Evolutionary conservation across 352 stramenopile species (phyloP).

Genomic region (Globisporangium iwayamae): DNA sequence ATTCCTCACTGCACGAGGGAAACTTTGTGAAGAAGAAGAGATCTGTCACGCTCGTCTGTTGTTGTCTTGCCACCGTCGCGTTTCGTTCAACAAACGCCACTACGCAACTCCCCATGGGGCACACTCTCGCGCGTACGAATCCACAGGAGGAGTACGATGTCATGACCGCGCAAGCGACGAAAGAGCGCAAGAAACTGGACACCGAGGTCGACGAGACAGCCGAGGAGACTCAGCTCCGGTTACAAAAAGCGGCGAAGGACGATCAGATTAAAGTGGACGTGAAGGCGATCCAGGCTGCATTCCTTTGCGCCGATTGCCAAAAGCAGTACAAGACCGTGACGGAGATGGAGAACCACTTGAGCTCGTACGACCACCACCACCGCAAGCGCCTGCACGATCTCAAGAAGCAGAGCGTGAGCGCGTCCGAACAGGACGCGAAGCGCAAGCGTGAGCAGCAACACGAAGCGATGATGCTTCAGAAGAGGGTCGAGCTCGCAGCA

Average conservation of each 20-base stretch:
- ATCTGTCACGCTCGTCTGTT: slow-evolving; percentile 17
- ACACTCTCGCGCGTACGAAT: not conserved
- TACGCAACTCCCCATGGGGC: not conserved
- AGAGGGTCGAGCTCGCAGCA: slow-evolving; percentile 26
- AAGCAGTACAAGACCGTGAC: slow-evolving; percentile 72
- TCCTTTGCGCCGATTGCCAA: slow-evolving; percentile 52
- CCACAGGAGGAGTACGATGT: slow-evolving; percentile 51
- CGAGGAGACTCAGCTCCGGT: slow-evolving; percentile 25
- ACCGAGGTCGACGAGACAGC: slow-evolving; percentile 44
- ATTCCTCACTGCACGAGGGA: not conserved
- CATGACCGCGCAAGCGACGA: slow-evolving; percentile 48
- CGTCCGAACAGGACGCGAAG: slow-evolving; percentile 25
- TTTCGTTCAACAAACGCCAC: not conserved
- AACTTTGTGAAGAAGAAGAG: not conserved
- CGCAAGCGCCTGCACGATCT: slow-evolving; percentile 44
- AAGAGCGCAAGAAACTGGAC: slow-evolving; percentile 45
- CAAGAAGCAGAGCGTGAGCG: slow-evolving; percentile 20
- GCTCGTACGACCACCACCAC: slow-evolving; percentile 76
- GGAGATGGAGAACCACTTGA: slow-evolving; percentile 73
- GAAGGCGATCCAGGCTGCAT: slow-evolving; percentile 42
- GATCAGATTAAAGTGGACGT: slow-evolving; percentile 31
- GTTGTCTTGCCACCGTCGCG: not conserved
- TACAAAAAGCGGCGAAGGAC: slow-evolving; percentile 25
- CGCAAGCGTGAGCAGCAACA: slow-evolving; percentile 33
- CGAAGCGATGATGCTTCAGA: slow-evolving; percentile 32